Evolutionary conservation across 78 protist genomes (phyloP), one percentile per base, ranked within the genome.

Genomic region (Isochrysis galbana): DNA sequence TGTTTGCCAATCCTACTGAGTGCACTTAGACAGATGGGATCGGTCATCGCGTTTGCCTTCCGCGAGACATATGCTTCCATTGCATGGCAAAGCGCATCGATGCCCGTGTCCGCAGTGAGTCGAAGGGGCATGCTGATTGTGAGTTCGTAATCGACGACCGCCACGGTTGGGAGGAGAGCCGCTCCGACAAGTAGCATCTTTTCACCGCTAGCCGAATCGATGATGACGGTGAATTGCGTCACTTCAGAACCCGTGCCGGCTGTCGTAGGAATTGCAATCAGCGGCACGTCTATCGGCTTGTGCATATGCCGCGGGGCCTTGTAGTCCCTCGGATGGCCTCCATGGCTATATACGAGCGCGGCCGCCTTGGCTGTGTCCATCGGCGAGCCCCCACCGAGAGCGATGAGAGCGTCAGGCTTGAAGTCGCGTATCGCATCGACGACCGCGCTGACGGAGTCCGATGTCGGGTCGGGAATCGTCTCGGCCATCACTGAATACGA

Each of bases 311-410:
- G 3, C 36, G 82, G 82, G 11, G 41, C 82, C 82, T 72, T 72
- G 82, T 34, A 34, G 82, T 23, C 42, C 23, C 42, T 5, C 82
- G 36, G 4, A 17, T n/a, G 14, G 32, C 42, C 42, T 36, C 36
- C 82, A n/a, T 34, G 42, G 1, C 17, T 34, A 2, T 22, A 1
- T 23, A 34, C 32, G 32, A n/a, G 44, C 14, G 82, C 82, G 17
- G 41, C 42, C 21, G 82, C 82, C 82, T 72, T 72, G 14, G 82
- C 82, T n/a, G 82, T 72, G 82, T 72, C 82, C 82, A 72, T 72
- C 3, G 82, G 82, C 32, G 42, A 34, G 39, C 82, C 82, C 5
- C 82, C 82, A 17, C 82, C 82, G 17, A 72, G 36, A 4, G 42
- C 82, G 82, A 72, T 41, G 41, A 72, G 5, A 17, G 42, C 29